A percentile compares a stretch with the other conserved stretches of the same genome.
phyloP scores from a whole-genome alignment of 2,329 filamentous ascomycete genomes.

The Macrophomina phaseolina region DNA sequence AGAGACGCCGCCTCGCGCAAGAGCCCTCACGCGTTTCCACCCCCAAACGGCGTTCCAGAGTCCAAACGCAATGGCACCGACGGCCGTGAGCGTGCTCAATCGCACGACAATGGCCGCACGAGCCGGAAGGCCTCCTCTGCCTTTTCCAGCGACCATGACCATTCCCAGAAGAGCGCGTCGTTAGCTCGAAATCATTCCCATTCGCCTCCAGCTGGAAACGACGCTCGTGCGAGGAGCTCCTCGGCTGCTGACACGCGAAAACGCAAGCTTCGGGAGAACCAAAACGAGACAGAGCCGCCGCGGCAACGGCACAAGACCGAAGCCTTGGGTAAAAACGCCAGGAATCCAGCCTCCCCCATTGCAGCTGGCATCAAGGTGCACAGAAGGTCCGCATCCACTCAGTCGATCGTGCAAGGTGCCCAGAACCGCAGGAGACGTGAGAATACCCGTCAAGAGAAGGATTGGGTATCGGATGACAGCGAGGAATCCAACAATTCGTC shows the following conservation, averaged over 20 bases:
- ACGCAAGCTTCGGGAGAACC: slow-evolving; percentile 47
- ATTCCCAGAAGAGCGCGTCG: slow-evolving; percentile 10
- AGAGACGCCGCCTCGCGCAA: slow-evolving; percentile 2
- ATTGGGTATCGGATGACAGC: slow-evolving; percentile 36
- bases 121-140: slow-evolving; percentile 26
- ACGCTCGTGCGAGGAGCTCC: slow-evolving; percentile 42
- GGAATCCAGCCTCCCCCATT: slow-evolving; percentile 41
- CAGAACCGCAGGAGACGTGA: slow-evolving; percentile 43
- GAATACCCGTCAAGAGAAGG: slow-evolving; percentile 36
- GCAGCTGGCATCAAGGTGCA: slow-evolving; percentile 43
- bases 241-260: slow-evolving; percentile 47
- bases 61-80: slow-evolving; percentile 17
- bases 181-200: slow-evolving; percentile 19
- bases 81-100: slow-evolving; percentile 13
- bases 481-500: slow-evolving; percentile 36
- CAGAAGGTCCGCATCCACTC: slow-evolving; percentile 47
- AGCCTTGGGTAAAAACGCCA: slow-evolving; percentile 33
- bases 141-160: slow-evolving; percentile 26
- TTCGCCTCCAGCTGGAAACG: slow-evolving; percentile 13
- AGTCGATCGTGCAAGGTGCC: slow-evolving; percentile 39
- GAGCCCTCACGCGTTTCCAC: background rate
- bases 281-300: slow-evolving; percentile 42
- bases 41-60: slow-evolving; percentile 24
- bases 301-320: slow-evolving; percentile 48
- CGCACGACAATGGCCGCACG: slow-evolving; percentile 11